Conservation (phyloP, 805 yeast species). For the Blastobotrys attinorum region DNA sequence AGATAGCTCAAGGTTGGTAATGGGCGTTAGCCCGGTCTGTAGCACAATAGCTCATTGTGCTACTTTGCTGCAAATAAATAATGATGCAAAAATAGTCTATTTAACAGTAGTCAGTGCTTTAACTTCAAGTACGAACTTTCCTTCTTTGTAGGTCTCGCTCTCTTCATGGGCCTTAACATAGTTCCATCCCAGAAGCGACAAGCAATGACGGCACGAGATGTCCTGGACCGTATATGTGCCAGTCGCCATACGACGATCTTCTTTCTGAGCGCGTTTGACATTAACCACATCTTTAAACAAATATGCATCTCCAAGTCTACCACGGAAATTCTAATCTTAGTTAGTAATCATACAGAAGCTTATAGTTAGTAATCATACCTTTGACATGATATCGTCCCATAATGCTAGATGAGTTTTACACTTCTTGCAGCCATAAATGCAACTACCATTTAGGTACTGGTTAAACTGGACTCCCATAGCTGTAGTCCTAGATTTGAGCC, state of each 20-base stretch:
- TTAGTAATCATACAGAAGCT: neutral
- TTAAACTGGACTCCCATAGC: constrained; percentile 43
- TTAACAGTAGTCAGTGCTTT: constrained; percentile 19
- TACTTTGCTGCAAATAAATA: too few relatives aligned
- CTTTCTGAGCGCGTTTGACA: constrained; percentile 31
- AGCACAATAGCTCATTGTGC: too few relatives aligned
- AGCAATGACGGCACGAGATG: constrained; percentile 49
- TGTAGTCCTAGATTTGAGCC: neutral
- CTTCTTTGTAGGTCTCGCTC: constrained; percentile 52
- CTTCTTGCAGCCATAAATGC: constrained; percentile 32
- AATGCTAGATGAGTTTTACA: constrained; percentile 38
- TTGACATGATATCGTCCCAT: constrained; percentile 31
- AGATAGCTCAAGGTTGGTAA: too few relatives aligned
- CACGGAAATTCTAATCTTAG: constrained; percentile 38
- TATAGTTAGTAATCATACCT: too few relatives aligned
- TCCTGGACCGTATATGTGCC: constrained; percentile 53
- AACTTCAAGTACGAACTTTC: constrained; percentile 48
- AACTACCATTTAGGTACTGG: constrained; percentile 29
- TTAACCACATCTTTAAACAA: constrained; percentile 45
- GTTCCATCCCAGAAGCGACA: constrained; percentile 52
- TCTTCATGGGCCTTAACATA: constrained; percentile 42
- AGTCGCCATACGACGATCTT: constrained; percentile 46
- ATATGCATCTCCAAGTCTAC: constrained; percentile 51
- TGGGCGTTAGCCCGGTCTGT: too few relatives aligned
- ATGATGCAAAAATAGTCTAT: too few relatives aligned